Evolutionary conservation across 31 red algal genomes (phyloP), one percentile per base, ranked within the genome.

Genomic region (Asparagopsis taxiformis): DNA sequence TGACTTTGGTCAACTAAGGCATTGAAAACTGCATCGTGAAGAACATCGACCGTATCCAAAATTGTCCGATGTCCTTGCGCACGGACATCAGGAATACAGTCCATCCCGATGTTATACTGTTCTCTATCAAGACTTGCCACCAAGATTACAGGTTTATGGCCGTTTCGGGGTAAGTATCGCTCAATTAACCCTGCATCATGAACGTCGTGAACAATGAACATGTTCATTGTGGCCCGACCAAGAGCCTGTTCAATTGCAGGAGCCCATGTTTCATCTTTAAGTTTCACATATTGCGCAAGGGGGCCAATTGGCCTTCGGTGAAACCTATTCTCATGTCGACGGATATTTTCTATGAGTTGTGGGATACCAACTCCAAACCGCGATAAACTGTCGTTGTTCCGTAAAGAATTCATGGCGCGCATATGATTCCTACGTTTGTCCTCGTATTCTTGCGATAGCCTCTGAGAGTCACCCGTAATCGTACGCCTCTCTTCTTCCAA

Each of bases 201-300:
- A 20, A 32, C 17, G 56, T 91, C 66, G 50, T 65, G 66, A 25
- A 98, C 87, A 55, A 97, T 58, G 54, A 89, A 97, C 11, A 68
- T 88, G 10, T 51, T 33, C n/a, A 97, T 57, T n/a, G 63, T 37
- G 35, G 43, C 24, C 37, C 52, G 66, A 19, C 74, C 74, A n/a
- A 97, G 48, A 19, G 77, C 79, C 16, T 44, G 32, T 63, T 97
- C 81, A 57, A 94, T 82, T 2, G 95, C 75, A 24, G 38, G 39
- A 72, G 87, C 90, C 95, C 95, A 98, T 30, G 79, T 71, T n/a
- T 76, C 64, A 64, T 98, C 87, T 15, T 60, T 55, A 16, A 94
- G 65, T 10, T 57, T 70, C 0, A 98, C 60, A 71, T 72, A 57
- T 1, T 78, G 72, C 2, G 86, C 95, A n/a, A 98, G 51, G 34